Percentiles rank a stretch among this genome's conserved stretches.
phyloP scores from a whole-genome alignment of 2,329 filamentous ascomycete genomes.

The Xylariaceae sp. region DNA sequence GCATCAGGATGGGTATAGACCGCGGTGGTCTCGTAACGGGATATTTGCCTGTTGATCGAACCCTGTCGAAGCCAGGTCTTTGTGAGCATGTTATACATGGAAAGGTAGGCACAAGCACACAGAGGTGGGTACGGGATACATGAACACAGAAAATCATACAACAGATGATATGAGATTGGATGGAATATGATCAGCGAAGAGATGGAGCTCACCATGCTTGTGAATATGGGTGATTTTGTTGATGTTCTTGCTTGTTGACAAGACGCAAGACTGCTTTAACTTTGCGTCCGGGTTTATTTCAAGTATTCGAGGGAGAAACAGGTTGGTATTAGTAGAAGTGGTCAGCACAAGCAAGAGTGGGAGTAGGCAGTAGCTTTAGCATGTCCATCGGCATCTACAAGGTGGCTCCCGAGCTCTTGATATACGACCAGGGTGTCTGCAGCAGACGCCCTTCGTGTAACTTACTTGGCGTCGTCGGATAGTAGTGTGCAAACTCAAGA shows the following conservation, averaged over 20 bases:
- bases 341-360: not conserved
- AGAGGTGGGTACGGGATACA: not conserved
- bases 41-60: slow-evolving; percentile 45
- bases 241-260: slow-evolving; percentile 16
- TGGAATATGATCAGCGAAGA: not conserved
- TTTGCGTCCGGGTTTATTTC: slow-evolving; percentile 12
- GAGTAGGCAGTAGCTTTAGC: not conserved
- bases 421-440: slow-evolving; percentile 18
- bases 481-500: slow-evolving; percentile 18
- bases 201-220: slow-evolving; percentile 21
- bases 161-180: slow-evolving; percentile 2
- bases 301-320: not conserved
- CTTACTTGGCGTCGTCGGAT: slow-evolving; percentile 15
- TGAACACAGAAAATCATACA: not conserved
- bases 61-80: slow-evolving; percentile 33
- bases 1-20: slow-evolving; percentile 56
- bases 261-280: slow-evolving; percentile 16
- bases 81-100: slow-evolving; percentile 17
- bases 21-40: slow-evolving; percentile 53
- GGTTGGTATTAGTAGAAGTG: not conserved
- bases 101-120: not conserved
- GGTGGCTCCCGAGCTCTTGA: slow-evolving; percentile 12
- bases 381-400: slow-evolving; percentile 1
- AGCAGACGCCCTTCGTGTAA: slow-evolving; percentile 19
- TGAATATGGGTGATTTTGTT: not conserved